Base-by-base conservation (phyloP, 2,329 filamentous ascomycete species). In the Metarhizium anisopliae region DNA sequence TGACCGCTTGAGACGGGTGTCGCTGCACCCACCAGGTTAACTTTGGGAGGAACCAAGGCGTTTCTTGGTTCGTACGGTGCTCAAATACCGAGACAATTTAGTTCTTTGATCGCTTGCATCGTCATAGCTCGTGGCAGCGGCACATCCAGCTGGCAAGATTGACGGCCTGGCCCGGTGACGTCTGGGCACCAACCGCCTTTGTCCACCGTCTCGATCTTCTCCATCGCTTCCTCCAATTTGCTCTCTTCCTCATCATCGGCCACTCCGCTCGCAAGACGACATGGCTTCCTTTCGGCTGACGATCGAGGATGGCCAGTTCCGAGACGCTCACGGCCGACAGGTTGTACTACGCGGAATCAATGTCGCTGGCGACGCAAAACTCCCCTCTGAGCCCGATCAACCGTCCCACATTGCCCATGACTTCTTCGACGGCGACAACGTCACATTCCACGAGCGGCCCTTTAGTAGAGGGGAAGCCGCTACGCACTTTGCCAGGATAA, bases 331-430 rank as follows among this genome's bases (percentile, higher is more conserved):
- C 61, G 87, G 91, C 61, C 86, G 94, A 59, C 89, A 97, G 72
- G 83, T 99, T 56, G 87, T 90, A 2, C 78, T 99, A 49, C 86
- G 94, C 60, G 94, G 94, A 61, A 96, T 99, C 76, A 99, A 99
- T 67, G 82, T 95, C 59, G 91, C 92, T 42, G 90, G 84, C 60
- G 93, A 97, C 67, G 85, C 89, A 65, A 99, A 99, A 74, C 86
- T 90, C 57, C 94, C 94, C 35, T 90, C 86, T 67, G 78, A 78
- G 40, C 94, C 94, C 16, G 77, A 95, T 60, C 78, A 88, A 54
- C 90, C 91, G 5, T 96, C 94, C 0, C 89, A 96, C 67, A 71
- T 89, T 11, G 70, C 78, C 36, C 80, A 90, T 14, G 77, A 84
- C 63, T 99, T 99, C 78, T 97, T 95, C 70, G 89, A 97, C 59